Evolutionary conservation across 768 basidiomycete genomes (phyloP).

Genomic region (Suillus subluteus): DNA sequence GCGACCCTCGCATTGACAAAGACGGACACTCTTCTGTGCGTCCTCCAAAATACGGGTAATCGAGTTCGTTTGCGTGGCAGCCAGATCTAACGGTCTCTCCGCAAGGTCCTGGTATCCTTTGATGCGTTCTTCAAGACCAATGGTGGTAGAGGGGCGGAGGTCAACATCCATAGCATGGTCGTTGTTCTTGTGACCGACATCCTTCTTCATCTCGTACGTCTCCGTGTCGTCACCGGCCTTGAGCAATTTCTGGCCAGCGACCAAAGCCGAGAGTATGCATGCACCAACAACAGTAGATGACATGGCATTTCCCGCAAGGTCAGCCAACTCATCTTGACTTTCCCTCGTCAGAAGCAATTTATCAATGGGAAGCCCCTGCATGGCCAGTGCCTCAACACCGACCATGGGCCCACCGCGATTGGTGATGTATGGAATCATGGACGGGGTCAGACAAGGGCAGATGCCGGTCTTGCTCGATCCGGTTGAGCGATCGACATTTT

Average conservation of each 20-base stretch:
- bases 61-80: conserved; percentile 49
- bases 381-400: conserved; percentile 87
- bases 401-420: conserved; percentile 96
- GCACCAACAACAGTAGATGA: conserved; percentile 95
- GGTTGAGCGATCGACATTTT: conserved; percentile 93
- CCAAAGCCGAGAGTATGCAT: conserved; percentile 82
- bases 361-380: conserved; percentile 94
- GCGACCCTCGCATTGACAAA: conserved; percentile 92
- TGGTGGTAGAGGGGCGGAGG: conserved; percentile 17
- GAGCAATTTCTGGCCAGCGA: conserved; percentile 66
- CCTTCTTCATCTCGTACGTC: conserved; percentile 70
- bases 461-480: conserved; percentile 82
- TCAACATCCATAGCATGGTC: conserved; percentile 57
- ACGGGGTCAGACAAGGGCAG: conserved; percentile 91
- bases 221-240: conserved; percentile 65
- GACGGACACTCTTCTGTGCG: conserved; percentile 72
- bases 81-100: conserved; percentile 69
- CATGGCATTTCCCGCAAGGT: conserved; percentile 97
- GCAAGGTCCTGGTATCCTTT: conserved; percentile 72
- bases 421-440: conserved; percentile 96
- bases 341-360: conserved; percentile 91
- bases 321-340: conserved; percentile 90
- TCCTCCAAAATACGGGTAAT: conserved; percentile 60
- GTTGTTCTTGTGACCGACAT: conserved; percentile 34
- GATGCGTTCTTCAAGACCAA: conserved; percentile 53